phyloP scores from a whole-genome alignment of 495 filamentous ascomycete genomes.

The Hypoxylon lienhwacheense region DNA sequence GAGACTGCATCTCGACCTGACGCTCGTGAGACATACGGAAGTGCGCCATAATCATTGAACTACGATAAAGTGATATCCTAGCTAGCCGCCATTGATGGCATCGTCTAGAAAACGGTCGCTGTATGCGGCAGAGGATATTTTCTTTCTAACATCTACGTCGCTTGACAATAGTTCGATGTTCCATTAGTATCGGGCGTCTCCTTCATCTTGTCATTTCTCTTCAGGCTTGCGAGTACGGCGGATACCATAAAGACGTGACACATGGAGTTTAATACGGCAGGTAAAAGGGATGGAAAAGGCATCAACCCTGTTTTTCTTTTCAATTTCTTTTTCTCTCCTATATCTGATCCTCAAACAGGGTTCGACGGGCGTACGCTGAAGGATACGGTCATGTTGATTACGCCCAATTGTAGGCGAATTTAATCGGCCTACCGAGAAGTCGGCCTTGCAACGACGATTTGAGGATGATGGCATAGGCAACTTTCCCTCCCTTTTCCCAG shows the following conservation, averaged over 20 bases:
- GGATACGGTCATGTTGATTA: constrained; percentile 34
- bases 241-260: constrained; percentile 37
- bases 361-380: constrained; percentile 26
- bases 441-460: constrained; percentile 27
- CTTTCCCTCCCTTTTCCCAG: constrained; percentile 19
- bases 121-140: constrained; percentile 15
- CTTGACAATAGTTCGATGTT: constrained; percentile 13
- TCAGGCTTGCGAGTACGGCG: constrained; percentile 35
- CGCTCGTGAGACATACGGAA: constrained; percentile 61
- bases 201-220: constrained; percentile 31
- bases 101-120: constrained; percentile 32
- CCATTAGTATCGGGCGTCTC: constrained; percentile 20
- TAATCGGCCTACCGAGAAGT: constrained; percentile 11
- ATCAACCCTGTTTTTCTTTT: constrained; percentile 32
- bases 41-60: constrained; percentile 37
- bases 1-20: constrained; percentile 65
- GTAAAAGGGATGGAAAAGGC: constrained; percentile 44
- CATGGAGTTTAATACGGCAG: constrained; percentile 42
- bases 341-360: constrained; percentile 33
- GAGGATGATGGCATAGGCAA: constrained; percentile 29
- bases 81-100: constrained; percentile 26
- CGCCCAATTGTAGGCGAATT: constrained; percentile 18
- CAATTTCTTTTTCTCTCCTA: constrained; percentile 15
- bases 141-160: constrained; percentile 6
- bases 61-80: constrained; percentile 12